Evolutionary conservation across 805 yeast species (phyloP), one percentile per base, ranked within the genome.

Genomic region (Yarrowia sp.): DNA sequence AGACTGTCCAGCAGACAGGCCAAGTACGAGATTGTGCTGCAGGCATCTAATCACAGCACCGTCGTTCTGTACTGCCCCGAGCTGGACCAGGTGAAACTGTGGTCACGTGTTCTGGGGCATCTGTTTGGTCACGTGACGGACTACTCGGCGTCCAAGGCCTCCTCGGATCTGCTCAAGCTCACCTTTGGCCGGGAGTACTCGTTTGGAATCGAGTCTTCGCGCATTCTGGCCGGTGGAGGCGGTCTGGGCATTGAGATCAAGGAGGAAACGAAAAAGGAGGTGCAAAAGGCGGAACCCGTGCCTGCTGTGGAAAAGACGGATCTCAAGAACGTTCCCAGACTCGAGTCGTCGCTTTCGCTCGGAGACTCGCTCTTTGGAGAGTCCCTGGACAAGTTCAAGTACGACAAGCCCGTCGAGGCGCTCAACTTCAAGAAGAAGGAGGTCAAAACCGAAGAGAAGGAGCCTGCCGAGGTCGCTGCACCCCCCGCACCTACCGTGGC

Each of bases 101-200:
- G 69, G 69, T 42, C 53, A 5, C 66, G 58, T 2, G 43, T 42
- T 10, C 53, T 66, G 24, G 30, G 38, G 12, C 42, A 49, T 15
- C 20, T 66, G 15, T 66, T 60, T 60, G 67, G 58, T 13, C 56
- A 66, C 19, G 68, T 63, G 46, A 58, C 68, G 12, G 66, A 60
- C 30, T 46, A 56, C 24, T 58, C 68, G 12, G 52, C 60, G 4
- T 46, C 68, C 30, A 46, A 43, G 43, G 55, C 68, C 8, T 60
- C 46, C 4, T 36, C 58, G 9, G 46, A 49, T 10, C 39, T 42
- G 38, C 49, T 47, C 5, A 55, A 65, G 34, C 43, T 65, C 20
- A 55, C 68, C 13, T 55, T 65, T 56, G 68, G 68, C 14, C 36
- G 43, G 3, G 67, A 66, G 55, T 66, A 58, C 19, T 46, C 55